Evolutionary conservation across 345 rosid species (phyloP).

Genomic region (Durio zibethinus): DNA sequence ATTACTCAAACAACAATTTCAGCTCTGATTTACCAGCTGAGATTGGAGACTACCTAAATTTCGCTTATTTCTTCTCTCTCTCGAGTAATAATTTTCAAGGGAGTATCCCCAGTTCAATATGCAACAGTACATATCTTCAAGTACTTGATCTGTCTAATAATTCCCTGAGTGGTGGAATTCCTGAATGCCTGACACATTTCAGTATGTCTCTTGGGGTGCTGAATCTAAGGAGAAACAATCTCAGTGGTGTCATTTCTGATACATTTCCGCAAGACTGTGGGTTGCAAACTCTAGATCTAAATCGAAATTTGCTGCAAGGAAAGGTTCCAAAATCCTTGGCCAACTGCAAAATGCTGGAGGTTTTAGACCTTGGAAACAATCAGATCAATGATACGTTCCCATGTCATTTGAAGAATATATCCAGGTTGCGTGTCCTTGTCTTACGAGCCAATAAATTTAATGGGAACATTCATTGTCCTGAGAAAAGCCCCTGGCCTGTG

Average conservation of each 20-base stretch:
- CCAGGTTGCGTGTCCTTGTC: slow-evolving; percentile 37
- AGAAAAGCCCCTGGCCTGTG: slow-evolving; percentile 4
- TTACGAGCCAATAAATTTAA: slow-evolving; percentile 30
- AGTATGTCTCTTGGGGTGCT: background rate
- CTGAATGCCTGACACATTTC: slow-evolving; percentile 20
- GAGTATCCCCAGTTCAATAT: slow-evolving; percentile 30
- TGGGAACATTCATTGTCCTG: slow-evolving; percentile 10
- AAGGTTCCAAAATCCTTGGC: slow-evolving; percentile 27
- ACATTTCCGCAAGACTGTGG: slow-evolving; percentile 10
- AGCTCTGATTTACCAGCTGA: slow-evolving; percentile 17
- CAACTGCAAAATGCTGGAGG: slow-evolving; percentile 31
- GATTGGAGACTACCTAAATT: slow-evolving; percentile 12
- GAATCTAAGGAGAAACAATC: slow-evolving; percentile 9
- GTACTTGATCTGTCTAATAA: slow-evolving; percentile 46
- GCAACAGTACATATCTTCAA: slow-evolving; percentile 17
- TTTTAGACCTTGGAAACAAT: slow-evolving; percentile 40
- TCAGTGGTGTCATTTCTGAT: slow-evolving; percentile 6
- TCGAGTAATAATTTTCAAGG: slow-evolving; percentile 32
- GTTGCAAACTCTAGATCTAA: slow-evolving; percentile 37
- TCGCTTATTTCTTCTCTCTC: slow-evolving; percentile 16
- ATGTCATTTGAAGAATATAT: slow-evolving; percentile 25
- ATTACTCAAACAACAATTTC: slow-evolving; percentile 34
- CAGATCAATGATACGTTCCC: slow-evolving; percentile 33
- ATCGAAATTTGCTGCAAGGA: slow-evolving; percentile 30
- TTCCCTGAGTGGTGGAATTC: slow-evolving; percentile 30